These are phyloP conservation scores for Ogataea dorogensis DNA, from an alignment of 805 yeast genomes.

Conservation along the genomic window DNA sequence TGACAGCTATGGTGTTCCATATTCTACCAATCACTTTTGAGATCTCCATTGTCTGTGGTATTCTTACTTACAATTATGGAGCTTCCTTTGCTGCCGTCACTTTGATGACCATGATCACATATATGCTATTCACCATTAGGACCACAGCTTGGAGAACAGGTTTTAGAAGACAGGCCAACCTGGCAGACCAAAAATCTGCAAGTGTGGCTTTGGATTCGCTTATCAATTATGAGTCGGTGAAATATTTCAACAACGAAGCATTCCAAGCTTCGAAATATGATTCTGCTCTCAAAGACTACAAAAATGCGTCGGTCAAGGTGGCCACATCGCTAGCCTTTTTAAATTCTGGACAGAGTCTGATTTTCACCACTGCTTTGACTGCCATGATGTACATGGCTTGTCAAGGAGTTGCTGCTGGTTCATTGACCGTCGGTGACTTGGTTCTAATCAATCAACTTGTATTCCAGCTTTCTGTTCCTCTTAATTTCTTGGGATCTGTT, in stretches of 20 bases:
- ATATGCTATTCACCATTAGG: slow-evolving; percentile 79
- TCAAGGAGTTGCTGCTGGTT: slow-evolving; percentile 81
- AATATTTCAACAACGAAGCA: slow-evolving; percentile 87
- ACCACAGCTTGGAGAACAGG: slow-evolving; percentile 97
- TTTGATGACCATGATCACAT: slow-evolving; percentile 81
- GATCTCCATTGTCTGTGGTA: slow-evolving; percentile 89
- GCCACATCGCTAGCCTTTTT: slow-evolving; percentile 79
- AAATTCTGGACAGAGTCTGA: slow-evolving; percentile 76
- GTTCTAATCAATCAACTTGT: slow-evolving; percentile 94
- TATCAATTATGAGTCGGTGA: slow-evolving; percentile 91
- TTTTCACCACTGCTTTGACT: slow-evolving; percentile 85
- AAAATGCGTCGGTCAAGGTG: slow-evolving; percentile 72
- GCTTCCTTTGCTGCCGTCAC: slow-evolving; percentile 86
- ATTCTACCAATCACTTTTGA: slow-evolving; percentile 91
- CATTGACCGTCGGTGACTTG: slow-evolving; percentile 88
- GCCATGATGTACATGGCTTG: slow-evolving; percentile 99
- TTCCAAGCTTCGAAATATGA: slow-evolving; percentile 82
- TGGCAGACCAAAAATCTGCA: slow-evolving; percentile 95
- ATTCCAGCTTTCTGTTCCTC: slow-evolving; percentile 91
- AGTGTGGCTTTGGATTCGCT: slow-evolving; percentile 90
- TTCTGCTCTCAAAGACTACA: slow-evolving; percentile 67
- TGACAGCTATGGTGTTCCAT: slow-evolving; percentile 97
- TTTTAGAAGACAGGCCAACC: slow-evolving; percentile 84
- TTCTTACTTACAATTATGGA: slow-evolving; percentile 91
- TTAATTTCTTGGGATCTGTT: slow-evolving; percentile 92